These are phyloP conservation scores for Pulveroboletus ravenelii DNA, from an alignment of 768 basidiomycete species.

Conservation along the genomic window DNA sequence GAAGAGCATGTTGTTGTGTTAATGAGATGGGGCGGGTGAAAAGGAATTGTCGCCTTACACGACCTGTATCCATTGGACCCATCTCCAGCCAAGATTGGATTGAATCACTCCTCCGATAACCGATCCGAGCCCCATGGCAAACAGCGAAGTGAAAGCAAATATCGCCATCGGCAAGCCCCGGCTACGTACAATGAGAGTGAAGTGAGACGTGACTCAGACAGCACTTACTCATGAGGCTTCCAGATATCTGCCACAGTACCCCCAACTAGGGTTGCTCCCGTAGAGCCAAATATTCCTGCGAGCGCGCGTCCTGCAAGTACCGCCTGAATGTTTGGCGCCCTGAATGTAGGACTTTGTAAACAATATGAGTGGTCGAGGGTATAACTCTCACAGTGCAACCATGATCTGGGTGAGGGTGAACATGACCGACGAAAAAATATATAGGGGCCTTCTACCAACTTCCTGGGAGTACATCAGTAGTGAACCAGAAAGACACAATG, in stretches of 20 bases:
- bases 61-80: conserved; percentile 77
- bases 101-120: conserved; percentile 62
- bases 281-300: conserved; percentile 59
- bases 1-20: too few species aligned
- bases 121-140: conserved; percentile 59
- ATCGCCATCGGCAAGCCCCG: conserved; percentile 74
- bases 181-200: conserved; percentile 30
- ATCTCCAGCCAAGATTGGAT: conserved; percentile 65
- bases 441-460: conserved; percentile 59
- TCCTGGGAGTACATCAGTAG: conserved; percentile 36
- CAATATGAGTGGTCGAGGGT: not conserved
- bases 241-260: conserved; percentile 73
- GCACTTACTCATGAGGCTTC: conserved; percentile 50
- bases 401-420: conserved; percentile 50
- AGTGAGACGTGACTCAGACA: not conserved
- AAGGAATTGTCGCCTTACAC: conserved; percentile 36
- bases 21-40: not conserved
- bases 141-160: conserved; percentile 56
- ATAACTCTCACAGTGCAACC: conserved; percentile 25
- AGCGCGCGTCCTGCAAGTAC: conserved; percentile 58
- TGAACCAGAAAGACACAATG: not conserved
- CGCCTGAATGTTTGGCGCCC: conserved; percentile 44
- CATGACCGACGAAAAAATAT: conserved; percentile 46
- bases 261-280: conserved; percentile 61
- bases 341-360: conserved; percentile 7